These are phyloP conservation scores for Castanea sativa DNA, from an alignment of 306 rosid genomes.

Conservation along the genomic window DNA sequence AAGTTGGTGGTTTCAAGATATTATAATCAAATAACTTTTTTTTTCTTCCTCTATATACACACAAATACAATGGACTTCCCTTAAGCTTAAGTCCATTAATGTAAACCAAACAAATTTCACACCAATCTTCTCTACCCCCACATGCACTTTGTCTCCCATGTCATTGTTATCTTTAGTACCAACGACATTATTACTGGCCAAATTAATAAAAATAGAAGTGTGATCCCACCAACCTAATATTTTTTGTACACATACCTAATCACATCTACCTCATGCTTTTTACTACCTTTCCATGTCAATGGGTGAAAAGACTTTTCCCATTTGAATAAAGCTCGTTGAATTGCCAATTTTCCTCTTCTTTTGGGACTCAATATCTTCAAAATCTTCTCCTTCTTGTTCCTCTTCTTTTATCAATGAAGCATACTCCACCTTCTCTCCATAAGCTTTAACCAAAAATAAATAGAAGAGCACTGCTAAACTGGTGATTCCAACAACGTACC, in stretches of 20 bases:
- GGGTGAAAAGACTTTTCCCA: slow-evolving; percentile 33
- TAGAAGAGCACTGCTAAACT: slow-evolving; percentile 39
- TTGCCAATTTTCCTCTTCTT: slow-evolving; percentile 27
- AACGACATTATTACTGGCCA: slow-evolving; percentile 18
- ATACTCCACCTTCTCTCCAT: slow-evolving; percentile 34
- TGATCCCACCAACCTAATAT: slow-evolving; percentile 22
- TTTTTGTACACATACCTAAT: slow-evolving; percentile 14
- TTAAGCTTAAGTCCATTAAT: neutral
- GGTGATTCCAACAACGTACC: slow-evolving; percentile 48
- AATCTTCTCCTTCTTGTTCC: slow-evolving; percentile 30
- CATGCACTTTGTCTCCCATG: neutral
- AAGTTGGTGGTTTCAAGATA: neutral
- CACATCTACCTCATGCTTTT: neutral
- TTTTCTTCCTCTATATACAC: neutral
- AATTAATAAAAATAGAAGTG: slow-evolving; percentile 4
- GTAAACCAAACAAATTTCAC: neutral
- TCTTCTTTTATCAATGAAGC: slow-evolving; percentile 34
- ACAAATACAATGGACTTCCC: neutral
- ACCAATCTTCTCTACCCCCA: neutral
- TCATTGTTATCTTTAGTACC: neutral
- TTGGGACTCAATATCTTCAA: slow-evolving; percentile 62
- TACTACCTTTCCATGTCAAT: slow-evolving; percentile 54
- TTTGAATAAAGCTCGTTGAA: slow-evolving; percentile 43
- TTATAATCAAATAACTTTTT: neutral
- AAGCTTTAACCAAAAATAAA: slow-evolving; percentile 39